A percentile compares a stretch with the other conserved stretches of the same genome.
These are phyloP conservation scores for Colletotrichum lentis DNA, from an alignment of 2,329 filamentous ascomycete genomes.

Conservation along the genomic window DNA sequence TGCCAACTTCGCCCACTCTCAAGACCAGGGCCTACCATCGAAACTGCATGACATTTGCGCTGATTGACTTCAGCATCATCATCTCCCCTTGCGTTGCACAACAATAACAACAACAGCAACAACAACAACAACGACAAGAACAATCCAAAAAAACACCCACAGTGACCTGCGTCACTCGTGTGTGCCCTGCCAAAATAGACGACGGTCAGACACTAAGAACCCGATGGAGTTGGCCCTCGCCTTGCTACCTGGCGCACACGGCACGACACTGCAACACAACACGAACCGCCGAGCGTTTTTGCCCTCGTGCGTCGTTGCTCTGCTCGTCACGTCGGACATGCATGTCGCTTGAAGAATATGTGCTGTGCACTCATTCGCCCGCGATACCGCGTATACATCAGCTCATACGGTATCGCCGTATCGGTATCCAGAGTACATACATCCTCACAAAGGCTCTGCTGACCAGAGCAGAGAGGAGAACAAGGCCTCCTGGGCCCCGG, in stretches of 20 bases:
- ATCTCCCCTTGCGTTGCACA: slow-evolving; percentile 11
- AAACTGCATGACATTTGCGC: slow-evolving; percentile 31
- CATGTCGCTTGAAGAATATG: slow-evolving; percentile 25
- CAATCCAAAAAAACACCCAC: background rate
- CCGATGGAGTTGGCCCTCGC: slow-evolving; percentile 2
- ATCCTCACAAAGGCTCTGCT: too few relatives aligned
- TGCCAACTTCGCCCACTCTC: background rate
- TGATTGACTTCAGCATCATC: slow-evolving; percentile 27
- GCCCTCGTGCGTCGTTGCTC: slow-evolving; percentile 9
- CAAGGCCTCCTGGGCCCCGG: background rate
- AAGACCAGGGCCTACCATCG: slow-evolving; percentile 15
- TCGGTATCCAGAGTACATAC: too few relatives aligned
- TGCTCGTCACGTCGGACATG: slow-evolving; percentile 16
- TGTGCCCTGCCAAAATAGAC: slow-evolving; percentile 2
- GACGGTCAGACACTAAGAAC: slow-evolving; percentile 8
- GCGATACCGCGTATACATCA: slow-evolving; percentile 14
- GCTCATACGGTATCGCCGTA: background rate
- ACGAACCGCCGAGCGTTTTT: slow-evolving; percentile 8
- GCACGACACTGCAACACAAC: background rate
- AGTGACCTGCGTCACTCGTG: background rate
- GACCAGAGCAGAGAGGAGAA: slow-evolving; percentile 1
- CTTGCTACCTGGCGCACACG: slow-evolving; percentile 7
- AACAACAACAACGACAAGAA: too few relatives aligned
- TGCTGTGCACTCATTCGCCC: slow-evolving; percentile 19
- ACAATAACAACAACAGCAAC: too few relatives aligned